These are phyloP conservation scores for Tagetes erecta DNA, from an alignment of 129 eudicot species.

Conservation along the genomic window DNA sequence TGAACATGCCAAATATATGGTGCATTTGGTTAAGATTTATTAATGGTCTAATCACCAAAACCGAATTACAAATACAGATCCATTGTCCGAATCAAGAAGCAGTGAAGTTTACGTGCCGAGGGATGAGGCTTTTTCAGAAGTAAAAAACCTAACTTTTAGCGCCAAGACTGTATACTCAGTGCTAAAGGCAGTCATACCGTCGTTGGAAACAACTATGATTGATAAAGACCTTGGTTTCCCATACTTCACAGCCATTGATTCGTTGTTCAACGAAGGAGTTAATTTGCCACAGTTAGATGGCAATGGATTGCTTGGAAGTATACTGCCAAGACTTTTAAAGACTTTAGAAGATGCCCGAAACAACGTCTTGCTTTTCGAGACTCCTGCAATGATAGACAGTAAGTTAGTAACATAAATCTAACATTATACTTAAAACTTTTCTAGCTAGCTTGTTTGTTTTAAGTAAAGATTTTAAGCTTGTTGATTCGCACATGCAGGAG, in stretches of 20 bases:
- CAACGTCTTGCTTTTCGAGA: slow-evolving; percentile 57
- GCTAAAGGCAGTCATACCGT: slow-evolving; percentile 63
- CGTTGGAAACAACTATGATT: slow-evolving; percentile 31
- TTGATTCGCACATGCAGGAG: slow-evolving; percentile 59
- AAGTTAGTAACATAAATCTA: no score
- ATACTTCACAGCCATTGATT: slow-evolving; percentile 64
- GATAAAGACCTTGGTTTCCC: slow-evolving; percentile 61
- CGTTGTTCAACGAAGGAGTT: slow-evolving; percentile 61
- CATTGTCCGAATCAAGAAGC: slow-evolving; percentile 55
- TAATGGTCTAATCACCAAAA: no score
- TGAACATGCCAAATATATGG: no score
- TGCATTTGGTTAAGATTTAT: no score
- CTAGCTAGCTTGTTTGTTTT: neutral
- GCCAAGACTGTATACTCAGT: slow-evolving; percentile 59
- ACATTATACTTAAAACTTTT: no score
- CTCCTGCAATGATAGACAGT: slow-evolving; percentile 62
- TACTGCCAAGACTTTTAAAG: slow-evolving; percentile 63
- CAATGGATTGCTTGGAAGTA: slow-evolving; percentile 22
- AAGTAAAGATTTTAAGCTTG: neutral
- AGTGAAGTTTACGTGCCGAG: slow-evolving; percentile 68
- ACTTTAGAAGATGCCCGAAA: slow-evolving; percentile 29
- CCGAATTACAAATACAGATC: no score
- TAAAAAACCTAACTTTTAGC: slow-evolving; percentile 55
- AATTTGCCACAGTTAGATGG: slow-evolving; percentile 29
- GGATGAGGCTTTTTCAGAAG: slow-evolving; percentile 79